Evolutionary conservation across 2,329 filamentous ascomycete genomes (phyloP), one percentile per base, ranked within the genome.

Genomic region (Venturia nashicola): DNA sequence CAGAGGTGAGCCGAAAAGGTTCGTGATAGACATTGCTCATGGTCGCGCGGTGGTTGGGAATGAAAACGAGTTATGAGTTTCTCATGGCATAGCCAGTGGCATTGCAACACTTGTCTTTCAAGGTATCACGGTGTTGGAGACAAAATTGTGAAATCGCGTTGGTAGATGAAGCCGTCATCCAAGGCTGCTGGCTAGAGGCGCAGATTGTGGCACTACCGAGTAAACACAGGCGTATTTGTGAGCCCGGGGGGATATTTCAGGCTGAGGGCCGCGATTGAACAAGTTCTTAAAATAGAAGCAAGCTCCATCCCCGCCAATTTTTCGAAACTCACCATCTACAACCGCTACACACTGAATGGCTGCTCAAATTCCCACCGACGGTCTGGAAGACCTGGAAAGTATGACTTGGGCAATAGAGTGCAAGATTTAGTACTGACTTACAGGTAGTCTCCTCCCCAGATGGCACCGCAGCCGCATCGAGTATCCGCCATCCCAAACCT

Each of bases 321-420:
- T 57, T 57, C n/a, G 7, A 36, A 16, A 57, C 32, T 18, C 27
- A 36, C 46, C 9, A 51, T 20, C 46, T 51, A 11, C 51, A 36
- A 36, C 46, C 8, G 51, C 18, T 36, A 11, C 8, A 36, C 27
- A 57, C 32, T 20, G 39, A 16, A 57, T 57, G 51, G 51, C 51
- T n/a, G 51, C 51, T 36, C 51, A 57, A 36, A 70, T 70, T 65
- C 71, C 70, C 68, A 71, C 70, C 40, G 73, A 74, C 57, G 73
- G 71, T 18, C 67, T 77, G 67, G 69, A 72, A 68, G 71, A 72
- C 68, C 64, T 76, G 64, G 74, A 72, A 69, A 69, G 75, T 76
- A 72, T 32, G 73, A 66, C 23, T 42, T 23, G 9, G 16, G 6
- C 7, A 60, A 32, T 32, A 23, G 14, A 55, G 7, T 11, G 55